Conservation (phyloP, 495 filamentous ascomycete species). For the Cercophora newfieldiana region DNA sequence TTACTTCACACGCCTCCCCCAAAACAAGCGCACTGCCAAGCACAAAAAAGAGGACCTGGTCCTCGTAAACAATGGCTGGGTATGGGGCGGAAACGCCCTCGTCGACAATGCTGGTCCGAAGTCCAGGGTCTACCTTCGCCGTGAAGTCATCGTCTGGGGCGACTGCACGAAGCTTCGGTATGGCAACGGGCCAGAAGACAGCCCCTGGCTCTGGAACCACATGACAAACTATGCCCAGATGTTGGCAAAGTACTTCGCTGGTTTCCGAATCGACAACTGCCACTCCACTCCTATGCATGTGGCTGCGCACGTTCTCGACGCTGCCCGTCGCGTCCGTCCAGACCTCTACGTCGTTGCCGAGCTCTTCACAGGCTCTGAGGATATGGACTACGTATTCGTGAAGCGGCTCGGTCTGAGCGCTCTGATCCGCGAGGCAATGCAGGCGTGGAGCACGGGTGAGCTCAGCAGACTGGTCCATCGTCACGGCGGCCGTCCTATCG, state of each 20-base stretch:
- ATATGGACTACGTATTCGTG: slow-evolving; percentile 94
- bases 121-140: slow-evolving; percentile 84
- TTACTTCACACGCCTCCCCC: slow-evolving; percentile 90
- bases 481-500: slow-evolving; percentile 91
- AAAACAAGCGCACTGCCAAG: slow-evolving; percentile 74
- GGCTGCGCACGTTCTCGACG: slow-evolving; percentile 90
- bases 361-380: slow-evolving; percentile 93
- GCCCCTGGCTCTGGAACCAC: slow-evolving; percentile 90
- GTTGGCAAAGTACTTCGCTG: slow-evolving; percentile 93
- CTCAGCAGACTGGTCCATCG: slow-evolving; percentile 89
- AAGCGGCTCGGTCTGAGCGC: slow-evolving; percentile 87
- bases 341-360: slow-evolving; percentile 92
- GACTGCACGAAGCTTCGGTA: slow-evolving; percentile 98
- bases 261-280: slow-evolving; percentile 97
- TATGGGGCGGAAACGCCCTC: slow-evolving; percentile 94
- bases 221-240: slow-evolving; percentile 91
- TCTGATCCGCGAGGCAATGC: slow-evolving; percentile 96
- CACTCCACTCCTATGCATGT: slow-evolving; percentile 95
- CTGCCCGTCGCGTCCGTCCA: slow-evolving; percentile 83
- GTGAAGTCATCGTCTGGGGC: slow-evolving; percentile 97
- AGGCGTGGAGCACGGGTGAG: slow-evolving; percentile 93
- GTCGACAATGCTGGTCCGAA: slow-evolving; percentile 88
- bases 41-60: slow-evolving; percentile 76
- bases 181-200: slow-evolving; percentile 76
- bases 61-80: slow-evolving; percentile 96